A percentile compares a stretch with the other conserved stretches of the same genome.
phyloP scores from a whole-genome alignment of 2,329 filamentous ascomycete species.

The Aspergillus clavatus region DNA sequence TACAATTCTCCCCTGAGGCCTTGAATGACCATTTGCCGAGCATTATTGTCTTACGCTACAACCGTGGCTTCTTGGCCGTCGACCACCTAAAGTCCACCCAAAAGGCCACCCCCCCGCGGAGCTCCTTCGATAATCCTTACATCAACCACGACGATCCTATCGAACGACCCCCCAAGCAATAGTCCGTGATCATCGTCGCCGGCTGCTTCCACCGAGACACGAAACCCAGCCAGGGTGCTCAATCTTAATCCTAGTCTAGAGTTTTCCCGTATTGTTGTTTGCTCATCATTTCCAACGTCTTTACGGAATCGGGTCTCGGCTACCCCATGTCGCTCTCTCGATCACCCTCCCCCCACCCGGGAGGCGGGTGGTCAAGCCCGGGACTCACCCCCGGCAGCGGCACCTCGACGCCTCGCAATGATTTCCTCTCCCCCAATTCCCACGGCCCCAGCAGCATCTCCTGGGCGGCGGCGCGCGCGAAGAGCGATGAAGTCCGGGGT shows the following conservation, averaged over 20 bases:
- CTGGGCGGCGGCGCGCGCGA: conserved; percentile 79
- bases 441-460: conserved; percentile 48
- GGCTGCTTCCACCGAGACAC: background rate
- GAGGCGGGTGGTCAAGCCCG: conserved; percentile 84
- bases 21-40: background rate
- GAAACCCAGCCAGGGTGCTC: background rate
- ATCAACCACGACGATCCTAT: background rate
- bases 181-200: background rate
- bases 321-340: conserved; percentile 73
- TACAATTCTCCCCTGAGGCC: background rate
- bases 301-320: conserved; percentile 53
- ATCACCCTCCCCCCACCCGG: conserved; percentile 77
- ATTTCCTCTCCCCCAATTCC: conserved; percentile 23
- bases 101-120: background rate
- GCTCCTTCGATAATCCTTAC: background rate
- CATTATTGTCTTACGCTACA: background rate
- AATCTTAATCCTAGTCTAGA: background rate
- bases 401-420: conserved; percentile 59
- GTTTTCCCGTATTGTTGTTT: background rate
- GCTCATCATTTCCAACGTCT: background rate
- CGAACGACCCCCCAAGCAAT: background rate
- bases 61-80: background rate
- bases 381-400: conserved; percentile 70
- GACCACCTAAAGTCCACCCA: background rate
- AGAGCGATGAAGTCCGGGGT: conserved; percentile 66